Base-by-base conservation (phyloP, 2,329 filamentous ascomycete genomes). In the Colletotrichum zoysiae region DNA sequence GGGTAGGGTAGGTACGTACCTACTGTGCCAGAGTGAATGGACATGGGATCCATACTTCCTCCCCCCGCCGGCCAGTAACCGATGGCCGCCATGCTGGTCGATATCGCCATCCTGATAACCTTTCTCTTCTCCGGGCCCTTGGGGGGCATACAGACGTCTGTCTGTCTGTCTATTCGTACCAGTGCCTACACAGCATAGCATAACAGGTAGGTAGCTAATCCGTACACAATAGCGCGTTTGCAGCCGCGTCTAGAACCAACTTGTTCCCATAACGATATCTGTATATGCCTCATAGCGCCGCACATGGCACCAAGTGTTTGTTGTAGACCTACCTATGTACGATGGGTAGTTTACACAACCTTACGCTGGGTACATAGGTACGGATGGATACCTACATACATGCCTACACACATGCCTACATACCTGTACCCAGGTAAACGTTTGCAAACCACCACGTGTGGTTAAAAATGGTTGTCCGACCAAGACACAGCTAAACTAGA, bases 81-180 rank as follows among this genome's bases (percentile, higher is more conserved):
- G 69, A 74, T 72, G 59, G 30, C 50, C 40, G 56, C 33, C 18
- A 76, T 77, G 75, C 76, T 74, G 59, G 76, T 74, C 61, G 44
- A 75, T 77, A 78, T 70, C 67, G 63, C 70, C 74, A 69, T 62
- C 67, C 72, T 71, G 68, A 74, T 72, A 74, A 73, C 73, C 58
- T 61, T 75, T 73, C 73, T 75, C 73, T 70, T 26, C 26, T 26
- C 26, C 3, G 74, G 35, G 60, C 65, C 63, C 65, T 35, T 20
- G 40, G 67, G 57, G 62, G 64, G 67, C 4, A 18, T 0, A 42
- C 40, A 44, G 26, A 26, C 26, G 26, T 26, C 26, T 26, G 26
- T 26, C 26, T 3, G n/a, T n/a, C n/a, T n/a, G n/a, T n/a, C n/a
- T n/a, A n/a, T n/a, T n/a, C n/a, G n/a, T n/a, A 26, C 26, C 26